Evolutionary conservation across 345 rosid genomes (phyloP).

Genomic region (Citrus hindsii): DNA sequence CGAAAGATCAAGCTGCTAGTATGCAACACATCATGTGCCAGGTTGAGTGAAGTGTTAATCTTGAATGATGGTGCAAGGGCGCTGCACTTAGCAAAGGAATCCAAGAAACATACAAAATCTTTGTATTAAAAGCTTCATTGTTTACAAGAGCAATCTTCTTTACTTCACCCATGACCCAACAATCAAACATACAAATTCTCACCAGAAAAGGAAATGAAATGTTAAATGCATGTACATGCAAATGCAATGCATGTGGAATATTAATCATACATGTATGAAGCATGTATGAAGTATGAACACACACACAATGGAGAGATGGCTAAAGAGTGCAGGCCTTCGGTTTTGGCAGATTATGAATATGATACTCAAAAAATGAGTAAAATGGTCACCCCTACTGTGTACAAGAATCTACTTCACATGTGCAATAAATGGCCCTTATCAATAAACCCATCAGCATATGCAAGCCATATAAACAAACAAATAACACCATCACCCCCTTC

Average conservation of each 20-base stretch:
- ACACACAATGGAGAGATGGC: neutral
- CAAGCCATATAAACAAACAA: neutral
- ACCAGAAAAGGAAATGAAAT: neutral
- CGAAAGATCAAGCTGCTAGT: neutral
- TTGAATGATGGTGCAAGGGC: conserved; percentile 1
- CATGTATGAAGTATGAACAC: neutral
- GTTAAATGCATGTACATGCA: neutral
- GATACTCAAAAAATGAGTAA: neutral
- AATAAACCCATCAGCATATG: conserved; percentile 16
- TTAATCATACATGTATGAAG: neutral
- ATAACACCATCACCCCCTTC: neutral
- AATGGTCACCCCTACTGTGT: neutral
- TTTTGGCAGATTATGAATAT: neutral
- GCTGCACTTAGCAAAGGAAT: conserved; percentile 1
- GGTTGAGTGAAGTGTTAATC: neutral
- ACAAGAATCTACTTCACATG: conserved; percentile 19
- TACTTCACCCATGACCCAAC: neutral
- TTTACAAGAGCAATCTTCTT: neutral
- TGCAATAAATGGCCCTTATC: conserved; percentile 28
- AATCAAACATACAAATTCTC: too few relatives aligned
- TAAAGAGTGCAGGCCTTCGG: neutral
- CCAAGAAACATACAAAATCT: conserved; percentile 7
- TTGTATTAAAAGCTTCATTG: neutral
- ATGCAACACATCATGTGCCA: neutral
- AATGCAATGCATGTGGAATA: neutral